Base-by-base conservation (phyloP, 1,284 basidiomycete genomes). In the Ganoderma meredithae region DNA sequence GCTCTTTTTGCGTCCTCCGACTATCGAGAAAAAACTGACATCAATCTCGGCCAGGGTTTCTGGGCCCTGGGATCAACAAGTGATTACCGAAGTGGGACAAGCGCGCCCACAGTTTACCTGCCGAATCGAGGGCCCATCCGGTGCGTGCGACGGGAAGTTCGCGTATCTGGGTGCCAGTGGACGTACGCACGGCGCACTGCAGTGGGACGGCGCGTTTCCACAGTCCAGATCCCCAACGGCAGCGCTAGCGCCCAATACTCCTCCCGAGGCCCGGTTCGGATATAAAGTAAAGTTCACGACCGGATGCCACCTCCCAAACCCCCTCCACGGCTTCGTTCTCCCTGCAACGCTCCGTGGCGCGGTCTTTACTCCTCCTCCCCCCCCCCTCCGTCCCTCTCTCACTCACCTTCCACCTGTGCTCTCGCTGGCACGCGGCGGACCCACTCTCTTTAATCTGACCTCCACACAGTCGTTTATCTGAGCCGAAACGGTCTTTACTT, bases 391-490 rank as follows among this genome's bases (percentile, higher is more conserved):
- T 60, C 64, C 60, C 53, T 17, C 66, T 60, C 62, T 60, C 43
- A 43, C 60, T 41, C 43, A 13, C 47, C 60, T 44, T 64, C 31
- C 22, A 5, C 47, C 22, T 13, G 47, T 25, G 22, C 47, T 53
- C 44, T 65, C 68, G 52, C 55, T 44, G 47, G 62, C 65, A 58
- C 52, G 31, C 65, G 60, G 68, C 68, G 60, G 56, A 60, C 60
- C 19, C 22, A 52, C 63, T 22, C 39, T 73, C 72, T 55, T 74
- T 73, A 31, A 47, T 67, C 73, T 55, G 62, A 73, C 72, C 73
- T 67, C 64, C 49, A 49, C 64, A 71, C 75, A 49, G 60, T 63
- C 63, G 4, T 69, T 69, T 68, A 41, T 55, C 60, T 49, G 39
- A 66, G 44, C 67, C 19, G 44, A 33, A 65, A 62, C 67, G 55